A percentile compares a stretch with the other conserved stretches of the same genome.
These are phyloP conservation scores for Botrytis tulipae DNA, from an alignment of 2,329 filamentous ascomycete species.

Conservation along the genomic window DNA sequence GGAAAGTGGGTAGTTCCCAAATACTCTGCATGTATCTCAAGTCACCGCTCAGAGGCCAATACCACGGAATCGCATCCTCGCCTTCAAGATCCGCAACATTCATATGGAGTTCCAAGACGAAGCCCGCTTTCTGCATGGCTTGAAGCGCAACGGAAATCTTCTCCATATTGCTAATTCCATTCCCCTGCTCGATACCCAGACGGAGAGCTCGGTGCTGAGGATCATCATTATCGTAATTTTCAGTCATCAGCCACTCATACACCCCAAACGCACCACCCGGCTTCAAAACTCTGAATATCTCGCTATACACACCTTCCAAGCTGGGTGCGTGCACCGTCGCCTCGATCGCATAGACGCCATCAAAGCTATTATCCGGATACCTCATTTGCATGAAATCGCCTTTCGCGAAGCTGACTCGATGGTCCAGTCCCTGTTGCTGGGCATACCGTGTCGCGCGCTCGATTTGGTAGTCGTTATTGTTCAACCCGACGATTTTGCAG, in stretches of 20 bases:
- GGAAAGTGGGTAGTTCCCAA: constrained; percentile 77
- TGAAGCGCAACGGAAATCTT: constrained; percentile 74
- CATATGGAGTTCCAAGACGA: constrained; percentile 78
- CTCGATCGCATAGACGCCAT: not conserved
- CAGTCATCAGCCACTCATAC: constrained; percentile 99
- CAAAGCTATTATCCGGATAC: not conserved
- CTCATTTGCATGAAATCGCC: not conserved
- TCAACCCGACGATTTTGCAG: not conserved
- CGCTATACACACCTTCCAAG: not conserved
- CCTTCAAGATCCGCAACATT: constrained; percentile 78
- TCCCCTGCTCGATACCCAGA: constrained; percentile 89
- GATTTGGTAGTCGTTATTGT: not conserved
- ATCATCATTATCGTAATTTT: constrained; percentile 87
- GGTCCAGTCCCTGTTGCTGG: not conserved
- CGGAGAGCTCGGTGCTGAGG: constrained; percentile 83
- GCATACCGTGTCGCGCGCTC: not conserved
- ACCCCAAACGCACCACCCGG: constrained; percentile 93
- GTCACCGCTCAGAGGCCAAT: constrained; percentile 85
- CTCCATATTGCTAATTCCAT: constrained; percentile 98
- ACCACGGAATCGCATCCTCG: constrained; percentile 79
- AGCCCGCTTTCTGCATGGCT: constrained; percentile 84
- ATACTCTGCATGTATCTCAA: constrained; percentile 78
- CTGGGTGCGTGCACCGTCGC: not conserved
- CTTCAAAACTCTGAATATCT: constrained; percentile 66
- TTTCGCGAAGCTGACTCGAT: not conserved